A percentile compares a stretch with the other conserved stretches of the same genome.
phyloP scores from a whole-genome alignment of 2,329 filamentous ascomycete genomes.

The Shiraia sp. region DNA sequence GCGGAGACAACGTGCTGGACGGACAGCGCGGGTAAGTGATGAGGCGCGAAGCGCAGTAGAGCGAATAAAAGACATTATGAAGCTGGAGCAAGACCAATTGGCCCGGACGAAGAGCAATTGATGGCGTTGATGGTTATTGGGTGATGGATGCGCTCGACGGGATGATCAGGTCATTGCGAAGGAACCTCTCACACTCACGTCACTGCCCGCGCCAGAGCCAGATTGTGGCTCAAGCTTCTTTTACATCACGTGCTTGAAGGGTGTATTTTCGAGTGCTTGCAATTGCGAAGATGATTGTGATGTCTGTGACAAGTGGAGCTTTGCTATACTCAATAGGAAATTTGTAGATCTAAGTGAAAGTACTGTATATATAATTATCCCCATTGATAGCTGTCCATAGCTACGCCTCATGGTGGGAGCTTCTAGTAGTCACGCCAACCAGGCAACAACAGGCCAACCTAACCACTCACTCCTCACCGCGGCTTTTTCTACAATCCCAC shows the following conservation, averaged over 20 bases:
- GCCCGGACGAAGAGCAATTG: conserved; percentile 39
- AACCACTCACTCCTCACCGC: too few species aligned
- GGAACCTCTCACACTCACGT: conserved; percentile 4
- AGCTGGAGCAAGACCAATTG: conserved; percentile 42
- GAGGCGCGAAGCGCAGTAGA: conserved; percentile 43
- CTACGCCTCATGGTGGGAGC: conserved; percentile 12
- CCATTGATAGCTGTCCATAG: too few species aligned
- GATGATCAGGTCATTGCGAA: conserved; percentile 1
- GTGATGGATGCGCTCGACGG: conserved; percentile 2
- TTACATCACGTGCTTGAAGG: conserved; percentile 1
- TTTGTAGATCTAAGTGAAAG: too few species aligned
- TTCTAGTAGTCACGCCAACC: conserved; percentile 10
- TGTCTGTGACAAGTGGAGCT: too few species aligned
- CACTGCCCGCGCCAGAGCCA: too few species aligned
- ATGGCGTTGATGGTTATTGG: conserved; percentile 16
- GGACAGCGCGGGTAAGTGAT: conserved; percentile 40
- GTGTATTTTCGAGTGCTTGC: too few species aligned
- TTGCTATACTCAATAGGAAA: too few species aligned
- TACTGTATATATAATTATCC: too few species aligned
- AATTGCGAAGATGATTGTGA: too few species aligned
- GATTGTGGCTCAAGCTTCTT: neutral
- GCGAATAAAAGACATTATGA: conserved; percentile 47
- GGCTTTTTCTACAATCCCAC: conserved; percentile 13
- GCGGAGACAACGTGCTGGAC: conserved; percentile 39
- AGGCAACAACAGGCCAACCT: conserved; percentile 29